phyloP scores from a whole-genome alignment of 495 filamentous ascomycete species.

The Podospora anserina region DNA sequence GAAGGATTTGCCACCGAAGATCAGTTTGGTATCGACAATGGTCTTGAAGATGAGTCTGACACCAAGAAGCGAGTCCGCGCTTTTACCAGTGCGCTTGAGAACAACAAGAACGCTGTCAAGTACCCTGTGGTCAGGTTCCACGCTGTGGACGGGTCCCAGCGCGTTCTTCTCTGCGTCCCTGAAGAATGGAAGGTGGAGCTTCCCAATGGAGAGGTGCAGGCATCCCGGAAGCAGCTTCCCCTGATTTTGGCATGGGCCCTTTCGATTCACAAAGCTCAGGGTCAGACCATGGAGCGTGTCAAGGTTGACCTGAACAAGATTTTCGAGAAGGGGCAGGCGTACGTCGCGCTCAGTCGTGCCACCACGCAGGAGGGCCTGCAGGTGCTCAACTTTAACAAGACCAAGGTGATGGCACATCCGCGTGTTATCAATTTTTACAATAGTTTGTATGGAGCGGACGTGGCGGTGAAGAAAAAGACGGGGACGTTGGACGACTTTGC shows the following conservation, averaged over 20 bases:
- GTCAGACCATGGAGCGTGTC: conserved; percentile 90
- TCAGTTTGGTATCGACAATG: conserved; percentile 63
- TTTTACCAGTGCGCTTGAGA: conserved; percentile 34
- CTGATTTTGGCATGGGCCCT: conserved; percentile 95
- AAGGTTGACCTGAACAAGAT: conserved; percentile 89
- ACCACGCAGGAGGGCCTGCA: conserved; percentile 84
- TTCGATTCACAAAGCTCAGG: conserved; percentile 97
- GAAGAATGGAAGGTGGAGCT: conserved; percentile 96
- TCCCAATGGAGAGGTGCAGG: conserved; percentile 91
- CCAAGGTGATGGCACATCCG: conserved; percentile 92
- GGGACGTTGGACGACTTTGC: conserved; percentile 33
- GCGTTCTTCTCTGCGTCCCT: conserved; percentile 75
- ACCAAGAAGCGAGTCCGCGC: conserved; percentile 44
- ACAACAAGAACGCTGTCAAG: conserved; percentile 40
- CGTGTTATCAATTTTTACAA: conserved; percentile 81
- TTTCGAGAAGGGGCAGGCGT: conserved; percentile 93
- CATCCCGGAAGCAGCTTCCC: conserved; percentile 71
- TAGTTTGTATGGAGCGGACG: conserved; percentile 63
- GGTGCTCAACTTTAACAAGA: conserved; percentile 82
- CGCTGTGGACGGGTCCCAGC: conserved; percentile 69
- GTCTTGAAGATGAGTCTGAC: conserved; percentile 49
- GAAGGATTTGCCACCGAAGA: conserved; percentile 81
- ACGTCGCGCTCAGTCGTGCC: conserved; percentile 80
- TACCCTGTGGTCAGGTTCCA: conserved; percentile 83
- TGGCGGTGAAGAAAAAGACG: conserved; percentile 33